These are phyloP conservation scores for Lolium perenne DNA, from an alignment of 176 grass and related monocot genomes.

Conservation along the genomic window DNA sequence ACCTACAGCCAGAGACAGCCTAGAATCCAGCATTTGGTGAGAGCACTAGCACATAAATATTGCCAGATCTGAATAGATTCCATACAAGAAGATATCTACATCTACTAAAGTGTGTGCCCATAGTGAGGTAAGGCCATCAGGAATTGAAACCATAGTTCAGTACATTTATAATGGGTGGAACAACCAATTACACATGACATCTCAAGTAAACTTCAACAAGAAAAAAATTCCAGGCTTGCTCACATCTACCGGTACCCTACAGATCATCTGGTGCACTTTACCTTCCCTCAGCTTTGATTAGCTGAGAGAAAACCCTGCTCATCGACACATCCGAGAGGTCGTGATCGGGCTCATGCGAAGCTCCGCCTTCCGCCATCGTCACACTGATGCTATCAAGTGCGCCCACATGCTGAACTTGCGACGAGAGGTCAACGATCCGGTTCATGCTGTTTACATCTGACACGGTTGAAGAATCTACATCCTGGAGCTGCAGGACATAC, in stretches of 20 bases:
- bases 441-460: constrained; percentile 87
- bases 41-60: not conserved
- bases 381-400: constrained; percentile 53
- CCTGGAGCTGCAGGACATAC: constrained; percentile 86
- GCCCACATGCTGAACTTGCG: constrained; percentile 48
- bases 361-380: constrained; percentile 56
- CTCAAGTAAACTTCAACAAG: constrained; percentile 43
- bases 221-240: constrained; percentile 41
- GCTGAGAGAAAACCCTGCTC: constrained; percentile 90
- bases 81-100: constrained; percentile 33
- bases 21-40: not conserved
- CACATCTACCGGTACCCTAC: constrained; percentile 42
- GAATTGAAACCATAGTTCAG: constrained; percentile 38
- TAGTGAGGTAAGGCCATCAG: constrained; percentile 26
- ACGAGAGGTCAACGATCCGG: constrained; percentile 68
- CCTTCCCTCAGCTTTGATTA: constrained; percentile 92
- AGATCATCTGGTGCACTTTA: constrained; percentile 35
- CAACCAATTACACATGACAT: constrained; percentile 47
- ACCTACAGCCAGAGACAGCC: not conserved
- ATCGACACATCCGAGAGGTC: constrained; percentile 81
- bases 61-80: constrained; percentile 20
- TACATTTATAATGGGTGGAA: not conserved
- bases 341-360: constrained; percentile 48
- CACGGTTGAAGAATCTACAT: constrained; percentile 51
- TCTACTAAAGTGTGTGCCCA: constrained; percentile 30